Base-by-base conservation (phyloP, 768 basidiomycete genomes). In the Rhizopogon salebrosus region DNA sequence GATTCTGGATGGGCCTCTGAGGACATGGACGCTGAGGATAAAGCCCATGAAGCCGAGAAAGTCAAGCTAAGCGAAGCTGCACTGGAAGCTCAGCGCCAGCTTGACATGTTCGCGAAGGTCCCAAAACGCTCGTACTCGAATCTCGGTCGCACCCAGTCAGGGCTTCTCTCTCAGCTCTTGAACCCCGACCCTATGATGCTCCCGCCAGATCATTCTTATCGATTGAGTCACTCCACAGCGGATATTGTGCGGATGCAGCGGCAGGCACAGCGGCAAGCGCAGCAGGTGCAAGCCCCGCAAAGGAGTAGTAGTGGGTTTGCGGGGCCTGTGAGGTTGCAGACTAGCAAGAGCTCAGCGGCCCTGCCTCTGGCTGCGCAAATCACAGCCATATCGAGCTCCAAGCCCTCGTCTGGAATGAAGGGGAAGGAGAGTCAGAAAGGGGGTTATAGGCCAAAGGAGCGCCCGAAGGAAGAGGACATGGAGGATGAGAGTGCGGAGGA, bases 41-140 rank as follows among this genome's bases (percentile, higher is more conserved):
- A 68, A 35, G 54, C 58, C 16, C 63, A 62, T 16, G 60, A 72
- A 54, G 62, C 62, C 29, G 66, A 70, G 50, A 61, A 69, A 52
- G 58, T 48, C 3, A 67, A 68, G 13, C 58, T 78, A 16, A 73
- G 66, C 6, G 76, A 81, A 48, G 87, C 86, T 5, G 84, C 81
- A 0, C 60, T 79, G 53, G 85, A 88, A 62, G 82, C 74, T 1
- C 79, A 80, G 60, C 77, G 81, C 16, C 79, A 85, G 58, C 77
- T 79, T 26, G 86, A 92, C 13, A 73, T 92, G 74, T 81, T 80
- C 50, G 76, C 79, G 55, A 90, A 91, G 68, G 75, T 84, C 13
- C 87, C 87, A 1, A 76, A 79, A 48, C 70, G 78, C 26, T 85
- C 82, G 29, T 87, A 86, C 62, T 77, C 80, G 49, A 82, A 82